These are phyloP conservation scores for Globisporangium radiosum DNA, from an alignment of 352 stramenopile genomes.

Conservation along the genomic window DNA sequence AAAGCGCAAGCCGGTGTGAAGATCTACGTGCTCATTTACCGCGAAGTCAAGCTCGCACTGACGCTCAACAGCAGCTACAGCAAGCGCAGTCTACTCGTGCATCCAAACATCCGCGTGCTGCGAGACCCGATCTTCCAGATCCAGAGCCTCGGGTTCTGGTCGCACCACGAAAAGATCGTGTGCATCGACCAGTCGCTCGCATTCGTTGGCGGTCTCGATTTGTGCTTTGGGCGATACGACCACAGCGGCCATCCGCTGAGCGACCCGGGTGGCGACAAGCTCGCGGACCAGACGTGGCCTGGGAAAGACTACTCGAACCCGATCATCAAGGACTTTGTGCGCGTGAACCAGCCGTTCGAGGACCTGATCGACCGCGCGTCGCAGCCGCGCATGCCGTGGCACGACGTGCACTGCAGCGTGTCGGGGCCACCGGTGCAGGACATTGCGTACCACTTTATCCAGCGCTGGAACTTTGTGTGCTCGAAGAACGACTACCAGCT, in stretches of 20 bases:
- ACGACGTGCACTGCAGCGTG: slow-evolving; percentile 85
- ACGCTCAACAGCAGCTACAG: slow-evolving; percentile 86
- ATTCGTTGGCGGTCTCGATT: slow-evolving; percentile 81
- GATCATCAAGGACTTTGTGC: slow-evolving; percentile 87
- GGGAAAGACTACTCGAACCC: slow-evolving; percentile 88
- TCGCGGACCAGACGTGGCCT: slow-evolving; percentile 54
- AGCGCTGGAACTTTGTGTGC: slow-evolving; percentile 89
- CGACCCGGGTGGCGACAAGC: slow-evolving; percentile 47
- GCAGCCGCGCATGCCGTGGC: slow-evolving; percentile 85
- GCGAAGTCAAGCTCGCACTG: slow-evolving; percentile 84
- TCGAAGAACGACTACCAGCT: slow-evolving; percentile 86
- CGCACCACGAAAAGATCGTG: slow-evolving; percentile 92
- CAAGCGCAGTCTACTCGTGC: slow-evolving; percentile 69
- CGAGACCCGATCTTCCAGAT: slow-evolving; percentile 89
- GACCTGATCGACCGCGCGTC: slow-evolving; percentile 73
- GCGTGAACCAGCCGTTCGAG: slow-evolving; percentile 78
- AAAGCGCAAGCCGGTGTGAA: slow-evolving; percentile 80
- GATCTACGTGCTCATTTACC: slow-evolving; percentile 90
- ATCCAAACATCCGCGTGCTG: slow-evolving; percentile 86
- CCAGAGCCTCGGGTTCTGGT: slow-evolving; percentile 88
- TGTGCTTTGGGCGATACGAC: slow-evolving; percentile 88
- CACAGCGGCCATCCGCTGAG: slow-evolving; percentile 67
- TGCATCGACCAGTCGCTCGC: slow-evolving; percentile 83
- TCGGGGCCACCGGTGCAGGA: slow-evolving; percentile 77
- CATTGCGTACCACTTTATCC: slow-evolving; percentile 86